Base-by-base conservation (phyloP, 208 protist genomes). In the Sergeia podlipaevii region DNA sequence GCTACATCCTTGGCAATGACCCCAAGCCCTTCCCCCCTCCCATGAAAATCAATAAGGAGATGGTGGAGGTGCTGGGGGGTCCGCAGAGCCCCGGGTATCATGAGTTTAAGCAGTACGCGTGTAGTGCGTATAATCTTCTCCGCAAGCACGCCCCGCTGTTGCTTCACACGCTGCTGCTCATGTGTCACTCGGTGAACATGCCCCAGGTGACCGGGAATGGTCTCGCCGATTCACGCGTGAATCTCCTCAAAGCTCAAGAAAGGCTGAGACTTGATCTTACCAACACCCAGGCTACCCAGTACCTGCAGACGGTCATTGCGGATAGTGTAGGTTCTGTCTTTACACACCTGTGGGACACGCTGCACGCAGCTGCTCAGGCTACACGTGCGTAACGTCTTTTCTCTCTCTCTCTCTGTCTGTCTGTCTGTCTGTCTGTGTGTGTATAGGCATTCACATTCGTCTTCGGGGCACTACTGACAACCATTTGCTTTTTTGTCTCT, bases 1-100 rank as follows among this genome's bases (percentile, higher is more conserved):
- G 97, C 8, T 99, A 91, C 68, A 97, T 99, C 49, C 60, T 99
- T 13, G 98, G 97, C 30, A 72, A 87, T 67, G 97, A 98, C 70
- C 97, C 98, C 8, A 98, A 98, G 64, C 95, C 95, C 3, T 98
- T 98, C 41, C 85, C 96, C 11, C 94, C 96, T 32, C 96, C 96
- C n/a, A 98, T 99, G 87, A 98, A 98, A 65, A 82, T 98, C 33
- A 89, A 65, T 41, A 76, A 85, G 50, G 88, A 97, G 69, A 95
- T 97, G 82, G 65, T 97, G 27, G 85, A 88, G 50, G 77, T 75
- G 13, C 74, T 96, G 2, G 91, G 91, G 21, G 89, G 89, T 0
- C 72, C 78, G 10, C 55, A 95, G 62, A 87, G 81, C 41, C 59
- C 59, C 17, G 65, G 77, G 20, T 95, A 91, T 36, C 60, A 65